These are phyloP conservation scores for Aureobasidium sp. DNA, from an alignment of 2,329 filamentous ascomycete genomes.

Conservation along the genomic window DNA sequence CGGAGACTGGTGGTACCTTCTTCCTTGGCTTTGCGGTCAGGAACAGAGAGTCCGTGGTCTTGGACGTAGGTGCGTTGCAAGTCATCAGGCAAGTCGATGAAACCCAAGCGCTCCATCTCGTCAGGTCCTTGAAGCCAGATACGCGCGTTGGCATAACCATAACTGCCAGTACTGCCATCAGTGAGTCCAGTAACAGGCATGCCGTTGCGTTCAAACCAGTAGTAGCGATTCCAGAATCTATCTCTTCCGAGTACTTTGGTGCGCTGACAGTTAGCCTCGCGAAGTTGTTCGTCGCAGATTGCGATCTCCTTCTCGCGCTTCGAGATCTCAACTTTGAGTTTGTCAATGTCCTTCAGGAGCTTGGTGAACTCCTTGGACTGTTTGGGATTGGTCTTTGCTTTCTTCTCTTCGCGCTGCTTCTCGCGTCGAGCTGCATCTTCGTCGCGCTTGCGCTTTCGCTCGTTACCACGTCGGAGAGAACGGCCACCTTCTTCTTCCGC, in stretches of 20 bases:
- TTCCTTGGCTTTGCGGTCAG: slow-evolving; percentile 76
- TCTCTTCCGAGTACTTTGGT: slow-evolving; percentile 88
- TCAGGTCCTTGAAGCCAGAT: slow-evolving; percentile 96
- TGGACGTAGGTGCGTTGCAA: slow-evolving; percentile 68
- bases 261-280: slow-evolving; percentile 87
- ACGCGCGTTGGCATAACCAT: slow-evolving; percentile 87
- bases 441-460: slow-evolving; percentile 47
- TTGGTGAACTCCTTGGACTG: slow-evolving; percentile 86
- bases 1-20: slow-evolving; percentile 76
- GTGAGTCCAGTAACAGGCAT: slow-evolving; percentile 93
- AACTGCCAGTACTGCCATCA: slow-evolving; percentile 76
- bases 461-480: slow-evolving; percentile 48
- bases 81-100: slow-evolving; percentile 69
- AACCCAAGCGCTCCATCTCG: slow-evolving; percentile 76
- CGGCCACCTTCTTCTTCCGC: slow-evolving; percentile 65
- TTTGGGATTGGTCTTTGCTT: slow-evolving; percentile 49
- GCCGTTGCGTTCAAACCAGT: slow-evolving; percentile 97
- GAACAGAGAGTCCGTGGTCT: slow-evolving; percentile 73
- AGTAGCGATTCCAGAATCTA: slow-evolving; percentile 96
- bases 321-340: slow-evolving; percentile 72
- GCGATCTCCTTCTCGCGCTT: slow-evolving; percentile 80
- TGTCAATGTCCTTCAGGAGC: slow-evolving; percentile 79
- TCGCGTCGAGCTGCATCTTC: slow-evolving; percentile 60
- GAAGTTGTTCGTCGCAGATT: slow-evolving; percentile 80
- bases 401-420: slow-evolving; percentile 57